Percentiles rank a stretch among this genome's conserved stretches.
Evolutionary conservation across 1,284 basidiomycete genomes (phyloP).

Genomic region (Ceratobasidium sp.): DNA sequence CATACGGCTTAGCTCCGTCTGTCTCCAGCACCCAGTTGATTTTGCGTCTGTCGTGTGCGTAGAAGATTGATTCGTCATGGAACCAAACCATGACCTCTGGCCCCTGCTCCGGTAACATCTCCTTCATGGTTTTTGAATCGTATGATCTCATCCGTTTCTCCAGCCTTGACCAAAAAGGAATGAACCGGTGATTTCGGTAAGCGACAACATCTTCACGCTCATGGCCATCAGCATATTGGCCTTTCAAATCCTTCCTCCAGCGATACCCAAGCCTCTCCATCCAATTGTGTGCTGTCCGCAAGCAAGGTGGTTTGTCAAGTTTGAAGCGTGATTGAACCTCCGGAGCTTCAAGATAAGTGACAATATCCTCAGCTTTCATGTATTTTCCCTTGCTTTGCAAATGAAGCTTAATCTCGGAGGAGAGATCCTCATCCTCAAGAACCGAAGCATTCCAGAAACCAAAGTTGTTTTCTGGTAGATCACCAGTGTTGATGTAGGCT

Average conservation of each 20-base stretch:
- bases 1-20: conserved; percentile 12
- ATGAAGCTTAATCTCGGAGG: neutral
- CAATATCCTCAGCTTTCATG: neutral
- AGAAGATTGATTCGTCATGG: conserved; percentile 34
- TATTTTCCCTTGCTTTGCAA: neutral
- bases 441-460: neutral
- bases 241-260: conserved; percentile 40
- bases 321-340: neutral
- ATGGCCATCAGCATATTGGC: conserved; percentile 46
- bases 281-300: conserved; percentile 15
- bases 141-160: conserved; percentile 48
- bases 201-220: conserved; percentile 45
- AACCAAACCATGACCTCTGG: conserved; percentile 23
- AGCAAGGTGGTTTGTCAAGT: neutral
- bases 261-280: conserved; percentile 35
- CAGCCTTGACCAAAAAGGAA: conserved; percentile 44
- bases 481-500: no score
- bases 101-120: no score
- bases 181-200: conserved; percentile 38
- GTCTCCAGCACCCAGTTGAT: conserved; percentile 5
- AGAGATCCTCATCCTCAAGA: neutral
- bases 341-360: neutral
- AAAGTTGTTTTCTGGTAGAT: no score
- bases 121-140: conserved; percentile 47
- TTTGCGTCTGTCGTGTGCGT: conserved; percentile 7